Base-by-base conservation (phyloP, 148 eudicot species). In the Dysphania ambrosioides region DNA sequence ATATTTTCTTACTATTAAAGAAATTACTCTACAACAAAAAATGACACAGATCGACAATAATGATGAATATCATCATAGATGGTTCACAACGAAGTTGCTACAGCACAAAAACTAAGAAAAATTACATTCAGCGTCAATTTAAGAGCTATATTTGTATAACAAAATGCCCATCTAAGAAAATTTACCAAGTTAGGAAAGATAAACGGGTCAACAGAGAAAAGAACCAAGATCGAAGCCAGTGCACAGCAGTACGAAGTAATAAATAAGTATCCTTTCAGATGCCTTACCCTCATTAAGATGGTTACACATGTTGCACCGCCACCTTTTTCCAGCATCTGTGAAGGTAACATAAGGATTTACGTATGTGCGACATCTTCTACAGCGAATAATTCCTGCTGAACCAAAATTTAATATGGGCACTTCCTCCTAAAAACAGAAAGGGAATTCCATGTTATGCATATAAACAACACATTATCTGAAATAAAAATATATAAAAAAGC, bases 281-380 rank as follows among this genome's bases (percentile, higher is more conserved):
- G 38, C 47, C 66, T 75, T 95, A 95, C 99, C 99, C 51, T 95
- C 99, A 86, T 95, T 95, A 72, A 92, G 96, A 76, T 90, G 81
- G 78, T 93, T 80, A 77, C 99, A 95, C 76, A 95, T 86, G 76
- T 92, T 95, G 88, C 99, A 95, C 27, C 88, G 91, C 99, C 99
- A 95, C 85, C 92, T 95, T 81, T 93, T 95, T 75, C 99, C 99
- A 72, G 85, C 84, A 80, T 95, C 99, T 24, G 92, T 83, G 80
- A 95, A 95, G 32, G 89, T 82, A 62, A 95, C 92, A 65, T 85
- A 95, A 29, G 97, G 97, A 77, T 95, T 95, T 69, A 95, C 85
- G 75, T 95, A 95, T 55, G 99, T 95, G 73, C 98, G 97, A 55
- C 99, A 95, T 79, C 99, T 86, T 85, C 93, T 88, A 85, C 99